Evolutionary conservation across 352 stramenopile species (phyloP).

Genomic region (Salisapilia sapeloensis): DNA sequence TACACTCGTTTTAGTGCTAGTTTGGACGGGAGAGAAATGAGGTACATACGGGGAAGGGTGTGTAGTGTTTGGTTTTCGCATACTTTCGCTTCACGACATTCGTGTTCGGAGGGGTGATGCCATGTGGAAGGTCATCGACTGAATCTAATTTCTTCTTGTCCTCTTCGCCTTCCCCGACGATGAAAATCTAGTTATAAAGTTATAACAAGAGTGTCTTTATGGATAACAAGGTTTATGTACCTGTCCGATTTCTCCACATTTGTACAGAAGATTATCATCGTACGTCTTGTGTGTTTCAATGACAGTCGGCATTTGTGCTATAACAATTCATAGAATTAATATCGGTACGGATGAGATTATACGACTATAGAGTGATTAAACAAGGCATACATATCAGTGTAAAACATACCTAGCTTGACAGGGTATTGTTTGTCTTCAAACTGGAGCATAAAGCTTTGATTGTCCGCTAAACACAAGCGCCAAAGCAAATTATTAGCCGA

Average conservation of each 20-base stretch:
- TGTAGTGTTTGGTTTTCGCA: slow-evolving; percentile 73
- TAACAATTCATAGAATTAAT: slow-evolving; percentile 1
- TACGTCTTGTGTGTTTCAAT: slow-evolving; percentile 83
- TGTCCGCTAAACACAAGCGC: slow-evolving; percentile 31
- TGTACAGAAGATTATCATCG: slow-evolving; percentile 81
- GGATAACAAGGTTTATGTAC: slow-evolving; percentile 4
- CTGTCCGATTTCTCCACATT: slow-evolving; percentile 76
- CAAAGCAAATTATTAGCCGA: slow-evolving; percentile 1
- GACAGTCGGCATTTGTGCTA: slow-evolving; percentile 73
- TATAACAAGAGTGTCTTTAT: neutral
- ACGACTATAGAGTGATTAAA: neutral
- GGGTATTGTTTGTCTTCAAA: slow-evolving; percentile 63
- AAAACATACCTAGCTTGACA: slow-evolving; percentile 52
- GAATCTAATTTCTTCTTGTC: slow-evolving; percentile 41
- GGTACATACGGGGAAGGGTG: slow-evolving; percentile 43
- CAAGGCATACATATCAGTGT: neutral
- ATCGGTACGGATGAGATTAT: slow-evolving; percentile 1
- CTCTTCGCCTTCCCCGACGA: slow-evolving; percentile 66
- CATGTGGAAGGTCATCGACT: slow-evolving; percentile 45
- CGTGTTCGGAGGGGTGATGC: slow-evolving; percentile 70
- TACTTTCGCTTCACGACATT: slow-evolving; percentile 81
- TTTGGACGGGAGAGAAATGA: neutral
- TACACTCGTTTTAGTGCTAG: slow-evolving; percentile 5
- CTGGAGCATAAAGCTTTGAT: slow-evolving; percentile 69
- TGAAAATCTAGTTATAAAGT: slow-evolving; percentile 79